phyloP scores from a whole-genome alignment of 805 yeast genomes.

The Saturnispora besseyi region DNA sequence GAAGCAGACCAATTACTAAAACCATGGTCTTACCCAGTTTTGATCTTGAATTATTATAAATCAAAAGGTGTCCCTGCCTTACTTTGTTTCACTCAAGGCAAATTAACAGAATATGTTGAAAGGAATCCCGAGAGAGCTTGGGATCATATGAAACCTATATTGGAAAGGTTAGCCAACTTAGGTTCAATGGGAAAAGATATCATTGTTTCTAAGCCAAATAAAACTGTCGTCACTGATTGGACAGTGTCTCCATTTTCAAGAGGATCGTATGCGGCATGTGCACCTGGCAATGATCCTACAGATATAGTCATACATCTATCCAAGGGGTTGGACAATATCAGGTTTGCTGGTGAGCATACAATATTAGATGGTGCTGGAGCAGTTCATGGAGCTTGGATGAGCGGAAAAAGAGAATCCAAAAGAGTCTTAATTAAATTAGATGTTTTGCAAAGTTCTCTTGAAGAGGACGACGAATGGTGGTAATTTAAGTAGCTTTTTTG shows the following conservation, averaged over 20 bases:
- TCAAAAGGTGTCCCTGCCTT: conserved; percentile 44
- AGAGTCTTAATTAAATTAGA: conserved; percentile 18
- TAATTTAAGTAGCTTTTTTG: no score
- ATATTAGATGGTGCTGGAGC: conserved; percentile 83
- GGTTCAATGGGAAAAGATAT: conserved; percentile 16
- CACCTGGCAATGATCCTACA: conserved; percentile 61
- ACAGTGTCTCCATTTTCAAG: conserved; percentile 65
- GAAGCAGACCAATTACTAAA: conserved; percentile 21
- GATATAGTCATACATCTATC: conserved; percentile 52
- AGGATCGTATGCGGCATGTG: conserved; percentile 75
- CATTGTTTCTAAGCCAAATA: conserved; percentile 25
- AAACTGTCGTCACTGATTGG: conserved; percentile 59
- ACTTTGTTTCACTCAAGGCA: conserved; percentile 61
- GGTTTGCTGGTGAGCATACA: conserved; percentile 93
- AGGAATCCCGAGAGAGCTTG: conserved; percentile 44
- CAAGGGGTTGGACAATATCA: conserved; percentile 46
- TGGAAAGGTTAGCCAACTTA: conserved; percentile 19
- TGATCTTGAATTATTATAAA: conserved; percentile 50
- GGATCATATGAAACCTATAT: conserved; percentile 48
- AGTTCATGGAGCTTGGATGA: conserved; percentile 82
- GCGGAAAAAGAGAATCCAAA: conserved; percentile 38
- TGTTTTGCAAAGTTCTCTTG: conserved; percentile 10
- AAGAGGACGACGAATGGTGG: conserved; percentile 27
- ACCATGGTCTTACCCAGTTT: conserved; percentile 52
- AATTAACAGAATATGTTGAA: conserved; percentile 56